These are phyloP conservation scores for Agaricales sp. DNA, from an alignment of 1,284 basidiomycete species.

Conservation along the genomic window DNA sequence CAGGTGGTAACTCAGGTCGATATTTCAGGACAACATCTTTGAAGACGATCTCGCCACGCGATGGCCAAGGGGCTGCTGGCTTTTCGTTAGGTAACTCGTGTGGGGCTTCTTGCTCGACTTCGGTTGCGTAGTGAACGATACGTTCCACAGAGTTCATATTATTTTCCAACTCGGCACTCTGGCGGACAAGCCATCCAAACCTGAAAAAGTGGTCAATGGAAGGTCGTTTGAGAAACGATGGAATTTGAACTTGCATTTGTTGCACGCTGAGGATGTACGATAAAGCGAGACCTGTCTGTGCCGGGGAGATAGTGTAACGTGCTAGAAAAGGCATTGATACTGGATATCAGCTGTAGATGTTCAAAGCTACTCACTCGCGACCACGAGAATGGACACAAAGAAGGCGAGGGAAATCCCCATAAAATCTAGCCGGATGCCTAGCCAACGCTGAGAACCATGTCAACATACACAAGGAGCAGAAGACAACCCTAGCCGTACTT, in stretches of 20 bases:
- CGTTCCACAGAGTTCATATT: conserved; percentile 90
- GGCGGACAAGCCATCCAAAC: conserved; percentile 80
- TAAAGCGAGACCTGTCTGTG: conserved; percentile 66
- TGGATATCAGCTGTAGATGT: not conserved
- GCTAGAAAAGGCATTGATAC: conserved; percentile 39
- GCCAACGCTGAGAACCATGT: conserved; percentile 56
- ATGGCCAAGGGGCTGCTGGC: conserved; percentile 61
- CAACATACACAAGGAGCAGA: conserved; percentile 5
- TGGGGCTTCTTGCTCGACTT: conserved; percentile 73
- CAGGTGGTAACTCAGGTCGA: conserved; percentile 59
- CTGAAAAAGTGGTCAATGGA: conserved; percentile 18
- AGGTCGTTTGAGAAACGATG: conserved; percentile 7
- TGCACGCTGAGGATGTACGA: conserved; percentile 74
- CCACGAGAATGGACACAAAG: not conserved
- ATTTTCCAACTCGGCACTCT: conserved; percentile 81
- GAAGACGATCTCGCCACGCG: conserved; percentile 48
- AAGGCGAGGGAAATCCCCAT: conserved; percentile 74
- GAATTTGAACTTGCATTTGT: conserved; percentile 32
- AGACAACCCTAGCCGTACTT: conserved; percentile 29
- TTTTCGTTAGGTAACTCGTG: conserved; percentile 51
- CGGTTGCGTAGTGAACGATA: conserved; percentile 67
- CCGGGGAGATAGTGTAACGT: conserved; percentile 70
- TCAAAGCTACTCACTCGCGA: not conserved
- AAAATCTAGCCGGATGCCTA: conserved; percentile 81
- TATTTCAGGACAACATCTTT: conserved; percentile 59